Evolutionary conservation across 768 basidiomycete genomes (phyloP), one percentile per base, ranked within the genome.

Genomic region (Termitomyces sp.): DNA sequence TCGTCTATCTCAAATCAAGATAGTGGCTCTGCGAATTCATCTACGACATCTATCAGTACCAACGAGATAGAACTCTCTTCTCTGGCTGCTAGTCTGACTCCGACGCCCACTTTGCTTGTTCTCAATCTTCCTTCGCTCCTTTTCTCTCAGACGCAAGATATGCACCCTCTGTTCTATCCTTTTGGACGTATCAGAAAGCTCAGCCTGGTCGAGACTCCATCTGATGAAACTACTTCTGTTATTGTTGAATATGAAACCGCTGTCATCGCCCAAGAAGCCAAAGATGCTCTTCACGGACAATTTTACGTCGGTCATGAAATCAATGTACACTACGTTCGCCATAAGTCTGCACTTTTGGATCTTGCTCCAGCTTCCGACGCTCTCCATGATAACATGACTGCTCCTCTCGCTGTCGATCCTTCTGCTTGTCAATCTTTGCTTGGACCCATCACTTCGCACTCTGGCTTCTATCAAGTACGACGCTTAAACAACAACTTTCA

Each of bases 121-220:
- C 80, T 77, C 59, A 87, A 89, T 59, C 71, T 92, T 63, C 84
- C 90, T 45, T 75, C 79, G 31, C 65, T 88, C 45, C 71, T 91
- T 44, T 91, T 91, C 69, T 82, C 86, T 57, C 81, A 87, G 67
- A 70, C 75, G 48, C 77, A 81, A 54, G 89, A 91, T 66, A 70
- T 91, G 62, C 79, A 87, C 53, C 89, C 89, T n/a, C 76, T 91
- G 41, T 80, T 91, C 59, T 82, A 77, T 69, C 89, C 89, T 24
- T 91, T 86, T 66, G 89, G 89, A 15, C 73, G 77, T 33, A 82
- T 89, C 67, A 84, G 84, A 66, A 81, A 81, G 55, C 78, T 91
- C 55, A 81, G 82, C 62, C 78, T 86, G 13, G 71, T 78, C 34
- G 68, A 76, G n/a, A 68, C 68, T 41, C 72, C 74, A 7, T 63